A percentile compares a stretch with the other conserved stretches of the same genome.
phyloP scores from a whole-genome alignment of 1,284 basidiomycete genomes.

The Apiotrichum domesticum region DNA sequence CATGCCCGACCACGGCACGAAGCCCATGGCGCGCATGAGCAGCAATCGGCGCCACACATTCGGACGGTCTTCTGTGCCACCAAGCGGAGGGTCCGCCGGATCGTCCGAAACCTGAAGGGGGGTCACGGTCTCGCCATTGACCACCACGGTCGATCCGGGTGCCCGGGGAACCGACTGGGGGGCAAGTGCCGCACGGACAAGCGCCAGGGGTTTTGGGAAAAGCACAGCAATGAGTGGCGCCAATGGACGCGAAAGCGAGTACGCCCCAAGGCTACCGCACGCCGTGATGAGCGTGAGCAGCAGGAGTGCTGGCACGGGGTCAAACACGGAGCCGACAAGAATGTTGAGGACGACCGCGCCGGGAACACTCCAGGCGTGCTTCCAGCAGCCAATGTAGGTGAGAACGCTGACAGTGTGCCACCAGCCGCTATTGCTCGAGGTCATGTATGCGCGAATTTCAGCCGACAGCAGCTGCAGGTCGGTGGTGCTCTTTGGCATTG shows the following conservation, averaged over 20 bases:
- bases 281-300: slow-evolving; percentile 76
- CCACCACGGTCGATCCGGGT: not conserved
- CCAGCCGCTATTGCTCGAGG: slow-evolving; percentile 35
- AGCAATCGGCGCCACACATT: slow-evolving; percentile 75
- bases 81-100: slow-evolving; percentile 26
- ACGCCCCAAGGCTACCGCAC: slow-evolving; percentile 72
- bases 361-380: slow-evolving; percentile 89
- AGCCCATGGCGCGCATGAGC: slow-evolving; percentile 75
- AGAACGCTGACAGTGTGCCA: slow-evolving; percentile 61
- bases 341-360: slow-evolving; percentile 89
- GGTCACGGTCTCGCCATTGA: slow-evolving; percentile 40
- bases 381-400: slow-evolving; percentile 79
- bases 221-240: slow-evolving; percentile 70
- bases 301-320: slow-evolving; percentile 68
- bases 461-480: slow-evolving; percentile 46
- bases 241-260: slow-evolving; percentile 70
- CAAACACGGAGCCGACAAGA: slow-evolving; percentile 76
- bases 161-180: slow-evolving; percentile 26
- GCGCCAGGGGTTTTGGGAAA: slow-evolving; percentile 75
- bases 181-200: slow-evolving; percentile 49
- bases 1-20: slow-evolving; percentile 90
- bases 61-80: slow-evolving; percentile 25
- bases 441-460: slow-evolving; percentile 47
- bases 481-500: slow-evolving; percentile 44
- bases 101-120: slow-evolving; percentile 31